Evolutionary conservation across 2,329 filamentous ascomycete genomes (phyloP).

Genomic region (Diaporthe amygdali): DNA sequence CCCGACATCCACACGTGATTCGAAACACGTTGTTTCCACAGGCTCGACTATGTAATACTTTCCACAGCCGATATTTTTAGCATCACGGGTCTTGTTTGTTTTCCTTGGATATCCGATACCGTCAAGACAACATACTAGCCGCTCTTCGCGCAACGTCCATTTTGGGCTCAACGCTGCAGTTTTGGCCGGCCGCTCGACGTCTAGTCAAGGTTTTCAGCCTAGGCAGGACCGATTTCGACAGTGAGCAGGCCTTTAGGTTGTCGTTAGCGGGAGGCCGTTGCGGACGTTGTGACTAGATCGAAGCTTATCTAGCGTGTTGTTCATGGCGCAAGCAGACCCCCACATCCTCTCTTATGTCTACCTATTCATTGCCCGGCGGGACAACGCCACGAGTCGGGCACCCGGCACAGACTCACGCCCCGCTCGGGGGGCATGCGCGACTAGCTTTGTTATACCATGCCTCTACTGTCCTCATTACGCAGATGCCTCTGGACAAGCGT

Average conservation of each 20-base stretch:
- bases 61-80: neutral
- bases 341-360: neutral
- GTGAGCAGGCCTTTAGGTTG: neutral
- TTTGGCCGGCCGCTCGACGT: neutral
- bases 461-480: too few species aligned
- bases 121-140: neutral
- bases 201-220: neutral
- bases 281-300: neutral
- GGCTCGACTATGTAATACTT: neutral
- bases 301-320: neutral
- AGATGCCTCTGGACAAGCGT: too few species aligned
- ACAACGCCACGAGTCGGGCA: neutral
- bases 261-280: neutral
- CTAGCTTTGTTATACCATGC: too few species aligned
- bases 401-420: too few species aligned
- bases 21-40: slow-evolving; percentile 13
- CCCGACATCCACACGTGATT: neutral
- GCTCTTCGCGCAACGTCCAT: neutral
- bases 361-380: neutral
- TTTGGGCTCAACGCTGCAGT: neutral
- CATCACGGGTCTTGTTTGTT: neutral
- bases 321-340: neutral
- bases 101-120: neutral
- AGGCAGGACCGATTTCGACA: neutral
- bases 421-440: too few species aligned